These are phyloP conservation scores for Aspergillus sp. DNA, from an alignment of 2,329 filamentous ascomycete genomes.

Conservation along the genomic window DNA sequence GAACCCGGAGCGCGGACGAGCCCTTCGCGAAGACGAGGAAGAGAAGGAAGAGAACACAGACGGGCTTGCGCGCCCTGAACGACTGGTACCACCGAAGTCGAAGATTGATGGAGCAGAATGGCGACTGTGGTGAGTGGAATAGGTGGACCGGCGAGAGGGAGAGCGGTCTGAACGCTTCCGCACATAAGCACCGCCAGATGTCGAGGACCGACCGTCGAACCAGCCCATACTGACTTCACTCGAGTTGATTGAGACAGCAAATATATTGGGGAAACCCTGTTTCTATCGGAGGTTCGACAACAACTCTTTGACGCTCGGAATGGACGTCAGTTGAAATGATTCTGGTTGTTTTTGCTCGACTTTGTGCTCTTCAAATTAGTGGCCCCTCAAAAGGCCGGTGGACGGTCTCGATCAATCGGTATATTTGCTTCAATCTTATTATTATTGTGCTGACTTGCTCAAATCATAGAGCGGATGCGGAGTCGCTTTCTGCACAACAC, in stretches of 20 bases:
- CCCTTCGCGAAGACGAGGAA: slow-evolving; percentile 73
- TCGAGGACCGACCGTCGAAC: slow-evolving; percentile 44
- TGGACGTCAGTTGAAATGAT: not conserved
- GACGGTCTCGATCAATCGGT: not conserved
- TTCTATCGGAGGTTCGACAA: not conserved
- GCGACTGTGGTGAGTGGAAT: slow-evolving; percentile 37
- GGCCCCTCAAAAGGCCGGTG: not conserved
- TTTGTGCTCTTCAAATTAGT: not conserved
- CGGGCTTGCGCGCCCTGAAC: slow-evolving; percentile 35
- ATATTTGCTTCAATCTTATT: not conserved
- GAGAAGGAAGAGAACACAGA: slow-evolving; percentile 58
- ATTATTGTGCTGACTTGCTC: slow-evolving; percentile 2
- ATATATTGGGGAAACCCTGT: not conserved
- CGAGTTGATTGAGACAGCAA: slow-evolving; percentile 4
- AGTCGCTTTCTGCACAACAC: slow-evolving; percentile 20
- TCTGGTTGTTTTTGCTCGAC: not conserved
- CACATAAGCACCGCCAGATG: slow-evolving; percentile 25
- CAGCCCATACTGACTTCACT: slow-evolving; percentile 42
- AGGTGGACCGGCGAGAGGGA: slow-evolving; percentile 34
- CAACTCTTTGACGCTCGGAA: not conserved
- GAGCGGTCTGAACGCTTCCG: slow-evolving; percentile 39
- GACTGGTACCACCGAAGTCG: slow-evolving; percentile 35
- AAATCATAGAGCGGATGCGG: slow-evolving; percentile 17
- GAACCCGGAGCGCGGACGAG: slow-evolving; percentile 74
- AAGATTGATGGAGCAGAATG: slow-evolving; percentile 50